phyloP scores from a whole-genome alignment of 1,139 yeast genomes.

The Hanseniaspora sp. region DNA sequence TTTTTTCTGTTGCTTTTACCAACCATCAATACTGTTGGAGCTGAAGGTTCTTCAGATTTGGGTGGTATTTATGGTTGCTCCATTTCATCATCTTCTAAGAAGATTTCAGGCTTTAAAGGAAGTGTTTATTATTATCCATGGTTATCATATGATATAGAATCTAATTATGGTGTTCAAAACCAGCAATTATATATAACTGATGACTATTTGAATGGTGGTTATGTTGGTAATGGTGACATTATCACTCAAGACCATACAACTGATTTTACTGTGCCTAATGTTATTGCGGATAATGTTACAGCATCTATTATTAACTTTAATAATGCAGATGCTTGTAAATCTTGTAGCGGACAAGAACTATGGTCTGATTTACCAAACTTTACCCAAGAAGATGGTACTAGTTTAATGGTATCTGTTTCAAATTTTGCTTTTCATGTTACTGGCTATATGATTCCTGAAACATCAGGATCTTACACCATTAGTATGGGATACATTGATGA shows the following conservation, averaged over 20 bases:
- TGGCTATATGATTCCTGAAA: constrained; percentile 17
- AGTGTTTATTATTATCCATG: constrained; percentile 2
- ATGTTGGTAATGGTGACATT: not conserved
- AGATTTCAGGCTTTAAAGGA: not conserved
- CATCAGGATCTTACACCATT: constrained; percentile 16
- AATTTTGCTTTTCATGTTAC: constrained; percentile 18
- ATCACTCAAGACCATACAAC: not conserved
- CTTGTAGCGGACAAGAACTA: not conserved
- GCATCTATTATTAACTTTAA: not conserved
- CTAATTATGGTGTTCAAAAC: not conserved
- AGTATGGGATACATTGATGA: constrained; percentile 18
- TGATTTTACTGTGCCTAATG: not conserved
- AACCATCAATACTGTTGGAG: not conserved
- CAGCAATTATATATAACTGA: not conserved
- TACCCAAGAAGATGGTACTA: not conserved
- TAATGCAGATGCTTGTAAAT: not conserved
- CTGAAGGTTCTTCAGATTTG: not conserved
- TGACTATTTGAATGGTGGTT: not conserved
- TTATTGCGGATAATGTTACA: not conserved
- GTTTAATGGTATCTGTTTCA: constrained; percentile 6
- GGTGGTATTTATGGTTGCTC: not conserved
- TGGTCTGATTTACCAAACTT: not conserved
- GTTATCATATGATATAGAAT: not conserved
- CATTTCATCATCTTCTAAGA: not conserved
- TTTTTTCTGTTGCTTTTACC: too few species aligned